Percentiles rank a stretch among this genome's conserved stretches.
Evolutionary conservation across 805 yeast genomes (phyloP).

Genomic region (Kluyveromyces aestuarii): DNA sequence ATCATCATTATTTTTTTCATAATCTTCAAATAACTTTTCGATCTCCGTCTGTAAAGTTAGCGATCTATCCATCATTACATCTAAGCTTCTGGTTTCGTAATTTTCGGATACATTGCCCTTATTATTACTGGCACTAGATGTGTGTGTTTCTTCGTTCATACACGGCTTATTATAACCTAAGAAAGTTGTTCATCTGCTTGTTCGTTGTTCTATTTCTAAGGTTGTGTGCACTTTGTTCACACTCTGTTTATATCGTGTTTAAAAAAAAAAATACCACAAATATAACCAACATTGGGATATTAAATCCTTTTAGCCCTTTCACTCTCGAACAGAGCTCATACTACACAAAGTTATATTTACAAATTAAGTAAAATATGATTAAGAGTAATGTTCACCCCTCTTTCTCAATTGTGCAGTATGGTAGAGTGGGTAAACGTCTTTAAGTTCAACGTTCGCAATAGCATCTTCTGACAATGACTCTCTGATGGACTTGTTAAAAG

Average conservation of each 20-base stretch:
- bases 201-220: background rate
- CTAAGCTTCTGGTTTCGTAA: background rate
- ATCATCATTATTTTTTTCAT: slow-evolving; percentile 16
- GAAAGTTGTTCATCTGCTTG: background rate
- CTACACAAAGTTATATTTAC: background rate
- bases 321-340: background rate
- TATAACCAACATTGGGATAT: background rate
- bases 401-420: slow-evolving; percentile 43
- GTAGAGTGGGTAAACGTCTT: slow-evolving; percentile 42
- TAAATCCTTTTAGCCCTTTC: background rate
- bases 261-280: background rate
- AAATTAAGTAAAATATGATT: background rate
- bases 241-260: background rate
- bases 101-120: background rate
- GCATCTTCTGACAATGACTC: slow-evolving; percentile 22
- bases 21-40: slow-evolving; percentile 10
- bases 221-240: too few relatives aligned
- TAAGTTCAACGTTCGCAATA: slow-evolving; percentile 27
- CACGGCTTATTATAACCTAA: background rate
- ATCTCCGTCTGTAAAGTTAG: slow-evolving; percentile 20
- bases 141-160: background rate
- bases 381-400: slow-evolving; percentile 43
- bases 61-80: slow-evolving; percentile 7
- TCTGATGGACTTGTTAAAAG: slow-evolving; percentile 16
- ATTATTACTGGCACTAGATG: background rate